Base-by-base conservation (phyloP, 495 filamentous ascomycete species). In the Hyaloscypha bicolor region DNA sequence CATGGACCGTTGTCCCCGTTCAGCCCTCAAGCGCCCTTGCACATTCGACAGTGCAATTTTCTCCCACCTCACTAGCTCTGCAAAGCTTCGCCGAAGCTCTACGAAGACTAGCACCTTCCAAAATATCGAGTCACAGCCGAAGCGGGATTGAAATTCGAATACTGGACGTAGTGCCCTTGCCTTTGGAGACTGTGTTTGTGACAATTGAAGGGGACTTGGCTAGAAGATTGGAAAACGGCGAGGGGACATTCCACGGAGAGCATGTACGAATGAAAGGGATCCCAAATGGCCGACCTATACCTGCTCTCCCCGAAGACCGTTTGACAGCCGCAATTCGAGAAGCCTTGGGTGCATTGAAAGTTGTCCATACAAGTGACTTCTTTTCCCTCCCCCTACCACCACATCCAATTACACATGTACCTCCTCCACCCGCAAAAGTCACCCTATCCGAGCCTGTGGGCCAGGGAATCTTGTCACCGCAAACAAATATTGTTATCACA, bases 401-500 rank as follows among this genome's bases (percentile, higher is more conserved):
- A n/a, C 93, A 97, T 78, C 91, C 93, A 11, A 92, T 95, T 69
- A 97, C 91, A 42, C 93, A 93, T 79, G 90, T 89, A 16, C 87
- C 90, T 6, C 86, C 92, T 21, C 91, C 90, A n/a, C 92, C 91
- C 4, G 93, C 91, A 21, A 90, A 89, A 76, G 87, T 94, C 56
- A 86, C 90, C 29, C 82, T 95, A 6, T 91, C 76, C 80, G 91
- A 87, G 78, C 90, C 78, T 8, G 92, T 99, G 9, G 87, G 91
- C 2, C 95, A 99, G 77, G 95, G 95, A 2, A 75, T 97, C 33
- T 77, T 97, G 61, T 80, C 88, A 25, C 80, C 90, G 11, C 83
- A 74, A 22, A 92, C 88, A 30, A 89, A 85, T 73, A 87, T 92
- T 60, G 83, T 93, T n/a, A 77, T 92, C 9, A 84, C 87, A 22